Conservation (phyloP, 371 early-diverging fungal genomes). For the Mortierella sp. region DNA sequence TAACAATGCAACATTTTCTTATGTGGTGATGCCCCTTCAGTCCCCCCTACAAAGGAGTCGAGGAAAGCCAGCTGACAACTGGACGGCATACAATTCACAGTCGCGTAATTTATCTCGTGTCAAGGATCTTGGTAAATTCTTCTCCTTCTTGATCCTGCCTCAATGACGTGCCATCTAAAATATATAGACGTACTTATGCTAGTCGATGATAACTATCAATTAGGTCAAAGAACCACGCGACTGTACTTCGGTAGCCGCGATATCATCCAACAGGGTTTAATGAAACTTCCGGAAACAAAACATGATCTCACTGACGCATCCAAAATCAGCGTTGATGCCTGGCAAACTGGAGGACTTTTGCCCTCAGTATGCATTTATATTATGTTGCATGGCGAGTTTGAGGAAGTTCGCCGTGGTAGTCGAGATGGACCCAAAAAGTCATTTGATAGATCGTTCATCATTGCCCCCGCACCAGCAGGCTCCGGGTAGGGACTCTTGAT, state of each 20-base stretch:
- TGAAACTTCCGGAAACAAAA: conserved; percentile 24
- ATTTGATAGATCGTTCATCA: conserved; percentile 44
- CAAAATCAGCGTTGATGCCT: conserved; percentile 44
- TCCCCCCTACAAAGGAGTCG: conserved; percentile 15
- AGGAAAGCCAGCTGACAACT: conserved; percentile 11
- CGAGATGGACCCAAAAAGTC: conserved; percentile 22
- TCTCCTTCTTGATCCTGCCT: neutral
- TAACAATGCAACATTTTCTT: conserved; percentile 34
- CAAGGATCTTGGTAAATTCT: conserved; percentile 26
- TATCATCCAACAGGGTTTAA: conserved; percentile 26
- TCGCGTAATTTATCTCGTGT: conserved; percentile 16
- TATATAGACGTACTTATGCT: neutral
- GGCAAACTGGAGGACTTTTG: conserved; percentile 38
- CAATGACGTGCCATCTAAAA: neutral
- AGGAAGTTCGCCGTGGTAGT: conserved; percentile 25
- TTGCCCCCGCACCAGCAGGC: conserved; percentile 26
- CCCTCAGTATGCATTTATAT: conserved; percentile 40
- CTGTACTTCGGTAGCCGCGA: conserved; percentile 27
- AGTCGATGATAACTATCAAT: neutral
- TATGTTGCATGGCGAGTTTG: conserved; percentile 42
- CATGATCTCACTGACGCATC: conserved; percentile 41
- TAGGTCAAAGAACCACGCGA: conserved; percentile 16
- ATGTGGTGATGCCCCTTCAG: neutral
- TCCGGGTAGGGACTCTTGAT: conserved; percentile 16
- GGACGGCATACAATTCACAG: conserved; percentile 20